These are phyloP conservation scores for Spiraea crenata DNA, from an alignment of 331 rosid genomes.

Conservation along the genomic window DNA sequence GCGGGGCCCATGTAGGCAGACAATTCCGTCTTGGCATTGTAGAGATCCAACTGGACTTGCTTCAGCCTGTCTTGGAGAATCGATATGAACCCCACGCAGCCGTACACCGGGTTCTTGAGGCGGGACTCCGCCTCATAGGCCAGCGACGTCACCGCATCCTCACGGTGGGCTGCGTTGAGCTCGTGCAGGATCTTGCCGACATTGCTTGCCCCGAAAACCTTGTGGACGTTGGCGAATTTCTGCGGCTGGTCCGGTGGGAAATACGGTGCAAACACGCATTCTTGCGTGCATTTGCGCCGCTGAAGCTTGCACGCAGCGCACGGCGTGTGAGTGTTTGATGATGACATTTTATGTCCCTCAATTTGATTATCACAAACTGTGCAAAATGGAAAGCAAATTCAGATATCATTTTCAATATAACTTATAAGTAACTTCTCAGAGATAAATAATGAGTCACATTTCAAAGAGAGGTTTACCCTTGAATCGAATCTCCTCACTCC, in stretches of 20 bases:
- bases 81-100: slow-evolving; percentile 53
- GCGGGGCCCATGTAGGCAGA: slow-evolving; percentile 17
- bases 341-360: not conserved
- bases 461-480: too few species aligned
- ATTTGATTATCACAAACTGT: too few species aligned
- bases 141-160: slow-evolving; percentile 33
- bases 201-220: slow-evolving; percentile 35
- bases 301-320: slow-evolving; percentile 41
- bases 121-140: slow-evolving; percentile 62
- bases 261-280: slow-evolving; percentile 37
- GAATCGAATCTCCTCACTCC: too few species aligned
- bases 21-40: slow-evolving; percentile 31
- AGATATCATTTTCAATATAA: too few species aligned
- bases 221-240: slow-evolving; percentile 35
- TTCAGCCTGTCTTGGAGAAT: slow-evolving; percentile 43
- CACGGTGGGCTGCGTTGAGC: slow-evolving; percentile 22
- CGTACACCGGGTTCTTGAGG: slow-evolving; percentile 52
- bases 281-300: slow-evolving; percentile 34
- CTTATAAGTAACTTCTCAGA: too few species aligned
- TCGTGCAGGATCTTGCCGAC: slow-evolving; percentile 37
- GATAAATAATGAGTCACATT: too few species aligned
- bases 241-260: slow-evolving; percentile 41
- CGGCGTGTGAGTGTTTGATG: slow-evolving; percentile 36
- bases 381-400: too few species aligned
- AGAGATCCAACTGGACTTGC: slow-evolving; percentile 39